Percentiles rank a stretch among this genome's conserved stretches.
These are phyloP conservation scores for Suillus plorans DNA, from an alignment of 768 basidiomycete genomes.

Conservation along the genomic window DNA sequence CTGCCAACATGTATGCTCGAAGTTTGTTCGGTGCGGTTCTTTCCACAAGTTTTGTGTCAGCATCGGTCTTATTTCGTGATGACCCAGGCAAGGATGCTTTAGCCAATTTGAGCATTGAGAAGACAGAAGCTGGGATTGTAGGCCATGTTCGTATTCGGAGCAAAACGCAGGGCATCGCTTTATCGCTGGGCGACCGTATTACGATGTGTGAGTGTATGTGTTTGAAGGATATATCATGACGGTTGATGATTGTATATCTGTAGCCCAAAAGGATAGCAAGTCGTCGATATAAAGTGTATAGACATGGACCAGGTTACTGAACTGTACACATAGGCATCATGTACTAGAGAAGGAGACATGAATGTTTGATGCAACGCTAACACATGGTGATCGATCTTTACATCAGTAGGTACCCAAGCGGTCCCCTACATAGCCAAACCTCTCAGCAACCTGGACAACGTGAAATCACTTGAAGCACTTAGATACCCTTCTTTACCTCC, in stretches of 20 bases:
- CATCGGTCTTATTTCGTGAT: neutral
- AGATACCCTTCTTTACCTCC: constrained; percentile 14
- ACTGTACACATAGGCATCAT: neutral
- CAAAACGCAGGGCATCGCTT: constrained; percentile 93
- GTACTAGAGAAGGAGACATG: neutral
- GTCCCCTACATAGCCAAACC: neutral
- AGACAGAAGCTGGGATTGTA: constrained; percentile 67
- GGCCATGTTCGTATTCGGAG: constrained; percentile 79
- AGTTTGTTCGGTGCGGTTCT: constrained; percentile 74
- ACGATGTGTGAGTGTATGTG: neutral
- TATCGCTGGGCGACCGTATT: neutral
- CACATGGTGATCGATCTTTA: neutral
- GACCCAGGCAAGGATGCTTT: constrained; percentile 82
- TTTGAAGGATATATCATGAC: neutral
- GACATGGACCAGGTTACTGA: neutral
- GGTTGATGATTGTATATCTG: neutral
- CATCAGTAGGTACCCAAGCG: neutral
- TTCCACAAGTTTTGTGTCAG: neutral
- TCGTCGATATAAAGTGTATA: neutral
- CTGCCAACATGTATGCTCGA: constrained; percentile 90
- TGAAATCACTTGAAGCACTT: constrained; percentile 34
- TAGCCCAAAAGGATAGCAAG: neutral
- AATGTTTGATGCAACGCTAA: neutral
- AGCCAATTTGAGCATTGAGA: constrained; percentile 87
- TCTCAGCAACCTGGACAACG: constrained; percentile 42